Conservation (phyloP, 2,329 filamentous ascomycete species). For the Mycogone perniciosa region DNA sequence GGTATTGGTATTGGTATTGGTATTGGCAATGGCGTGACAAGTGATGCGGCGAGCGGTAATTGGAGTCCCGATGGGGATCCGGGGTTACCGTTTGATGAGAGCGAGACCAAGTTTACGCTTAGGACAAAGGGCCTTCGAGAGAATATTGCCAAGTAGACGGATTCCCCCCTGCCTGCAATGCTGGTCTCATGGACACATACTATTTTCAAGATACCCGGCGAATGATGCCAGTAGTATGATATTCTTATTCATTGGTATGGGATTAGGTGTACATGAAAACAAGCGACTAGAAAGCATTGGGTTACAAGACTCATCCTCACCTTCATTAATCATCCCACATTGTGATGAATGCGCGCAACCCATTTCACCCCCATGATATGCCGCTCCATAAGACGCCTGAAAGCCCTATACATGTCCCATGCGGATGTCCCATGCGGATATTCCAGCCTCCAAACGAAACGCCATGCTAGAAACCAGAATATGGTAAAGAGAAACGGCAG, state of each 20-base stretch:
- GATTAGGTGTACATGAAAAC: neutral
- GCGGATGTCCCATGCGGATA: neutral
- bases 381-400: neutral
- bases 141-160: constrained; percentile 22
- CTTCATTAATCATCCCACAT: neutral
- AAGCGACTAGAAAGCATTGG: neutral
- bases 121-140: constrained; percentile 52
- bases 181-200: neutral
- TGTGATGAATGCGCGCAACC: no score
- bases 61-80: constrained; percentile 20
- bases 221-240: neutral
- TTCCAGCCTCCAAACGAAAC: neutral
- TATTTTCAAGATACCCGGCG: neutral
- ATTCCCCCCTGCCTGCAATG: neutral
- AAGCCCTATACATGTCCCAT: neutral
- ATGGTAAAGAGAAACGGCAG: neutral
- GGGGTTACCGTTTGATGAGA: constrained; percentile 41
- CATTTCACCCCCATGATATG: no score
- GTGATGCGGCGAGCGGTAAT: neutral
- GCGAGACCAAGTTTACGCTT: constrained; percentile 42
- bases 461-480: neutral
- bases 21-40: constrained; percentile 13
- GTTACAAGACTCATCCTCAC: neutral
- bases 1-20: constrained; percentile 3
- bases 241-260: neutral